phyloP scores from a whole-genome alignment of 805 yeast species.

The Phaffomyces antillensis region DNA sequence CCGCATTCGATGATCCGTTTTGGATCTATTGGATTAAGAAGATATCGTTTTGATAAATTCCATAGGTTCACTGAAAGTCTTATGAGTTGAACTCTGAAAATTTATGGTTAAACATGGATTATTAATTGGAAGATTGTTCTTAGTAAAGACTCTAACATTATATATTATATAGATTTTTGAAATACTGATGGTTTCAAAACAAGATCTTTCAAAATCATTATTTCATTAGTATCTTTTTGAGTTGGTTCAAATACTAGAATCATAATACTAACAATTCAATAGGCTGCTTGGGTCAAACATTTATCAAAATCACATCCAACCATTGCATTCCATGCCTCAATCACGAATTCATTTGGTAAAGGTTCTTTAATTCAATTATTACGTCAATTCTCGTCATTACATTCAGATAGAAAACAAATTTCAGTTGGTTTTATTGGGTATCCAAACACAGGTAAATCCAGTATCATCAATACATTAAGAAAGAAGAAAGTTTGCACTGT shows the following conservation, averaged over 20 bases:
- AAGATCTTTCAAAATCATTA: background rate
- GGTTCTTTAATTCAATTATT: conserved; percentile 90
- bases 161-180: background rate
- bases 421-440: conserved; percentile 97
- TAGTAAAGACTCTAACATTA: conserved; percentile 84
- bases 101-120: background rate
- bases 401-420: conserved; percentile 89
- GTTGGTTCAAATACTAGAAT: background rate
- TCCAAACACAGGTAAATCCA: conserved; percentile 97
- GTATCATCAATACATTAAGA: conserved; percentile 88
- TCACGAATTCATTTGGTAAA: conserved; percentile 95
- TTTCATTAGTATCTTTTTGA: no score
- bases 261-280: conserved; percentile 19
- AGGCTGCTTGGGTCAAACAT: conserved; percentile 99
- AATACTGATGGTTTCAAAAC: background rate
- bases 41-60: conserved; percentile 27
- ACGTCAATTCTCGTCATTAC: conserved; percentile 87
- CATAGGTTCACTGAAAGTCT: conserved; percentile 28
- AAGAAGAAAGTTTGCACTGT: conserved; percentile 94
- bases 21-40: conserved; percentile 29
- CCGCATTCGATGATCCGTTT: conserved; percentile 47
- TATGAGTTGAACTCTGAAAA: conserved; percentile 69
- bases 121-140: conserved; percentile 43
- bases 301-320: conserved; percentile 88
- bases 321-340: conserved; percentile 95